Base-by-base conservation (phyloP, 2,329 filamentous ascomycete genomes). In the Fusarium multiceps region DNA sequence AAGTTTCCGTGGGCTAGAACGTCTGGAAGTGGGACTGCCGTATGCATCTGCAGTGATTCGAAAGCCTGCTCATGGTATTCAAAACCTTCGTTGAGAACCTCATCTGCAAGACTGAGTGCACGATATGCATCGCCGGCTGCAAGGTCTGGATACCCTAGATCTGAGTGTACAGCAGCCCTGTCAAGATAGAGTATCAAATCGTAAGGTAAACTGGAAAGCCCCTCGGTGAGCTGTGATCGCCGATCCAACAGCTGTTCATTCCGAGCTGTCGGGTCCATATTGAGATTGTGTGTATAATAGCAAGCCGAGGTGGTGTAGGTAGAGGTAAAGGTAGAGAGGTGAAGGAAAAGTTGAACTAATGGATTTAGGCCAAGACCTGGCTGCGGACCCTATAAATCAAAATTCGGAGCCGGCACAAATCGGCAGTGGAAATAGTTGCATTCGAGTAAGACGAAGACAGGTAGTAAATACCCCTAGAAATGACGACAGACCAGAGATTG, bases 121-220 rank as follows among this genome's bases (percentile, higher is more conserved):
- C 92, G 91, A 78, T 98, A 98, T 7, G 93, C 93, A 83, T 98
- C 94, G 34, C 93, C 93, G 13, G 91, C 90, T 7, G 94, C 94
- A 41, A 99, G 87, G 78, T 99, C 96, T 0, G 93, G 93, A 79
- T 97, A 98, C 40, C 89, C 93, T 48, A 98, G 85, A 47, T 89
- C 83, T 18, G 89, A 87, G 79, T 98, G 89, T 43, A 92, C 83
- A 34, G 87, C 82, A 25, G 93, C 93, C 32, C 94, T 88, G 68
- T 91, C 86, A 58, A 92, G 83, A 70, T 90, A 91, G 10, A 91
- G 82, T 57, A 92, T 83, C 37, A 89, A 78, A 72, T 92, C 88
- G 75, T 90, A 91, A 2, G 89, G 86, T 7, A 81, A 78, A 10
- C 80, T 81, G 12, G 79, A 77, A 20, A 91, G 81, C 1, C 82